Conservation (phyloP, 2,329 filamentous ascomycete genomes). For the Dactylella cylindrospora region DNA sequence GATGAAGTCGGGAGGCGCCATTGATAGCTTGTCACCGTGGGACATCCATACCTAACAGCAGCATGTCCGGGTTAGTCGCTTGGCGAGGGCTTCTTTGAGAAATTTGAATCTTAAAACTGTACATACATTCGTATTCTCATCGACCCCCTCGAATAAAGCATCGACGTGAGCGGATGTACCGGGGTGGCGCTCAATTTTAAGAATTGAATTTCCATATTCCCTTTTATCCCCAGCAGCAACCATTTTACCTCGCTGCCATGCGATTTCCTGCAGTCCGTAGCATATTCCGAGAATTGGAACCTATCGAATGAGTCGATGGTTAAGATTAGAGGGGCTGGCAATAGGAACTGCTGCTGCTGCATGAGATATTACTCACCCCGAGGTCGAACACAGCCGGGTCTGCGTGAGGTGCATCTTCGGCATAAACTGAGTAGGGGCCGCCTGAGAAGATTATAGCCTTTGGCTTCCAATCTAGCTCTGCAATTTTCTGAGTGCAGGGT, state of each 20-base stretch:
- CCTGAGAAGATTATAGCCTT: slow-evolving; percentile 79
- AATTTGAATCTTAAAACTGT: neutral
- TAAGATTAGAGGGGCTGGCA: neutral
- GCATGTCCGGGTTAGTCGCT: slow-evolving; percentile 45
- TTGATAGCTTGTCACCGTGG: slow-evolving; percentile 80
- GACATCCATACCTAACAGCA: slow-evolving; percentile 69
- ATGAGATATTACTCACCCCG: slow-evolving; percentile 55
- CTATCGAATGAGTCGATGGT: slow-evolving; percentile 22
- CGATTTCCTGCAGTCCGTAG: slow-evolving; percentile 71
- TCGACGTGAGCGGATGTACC: slow-evolving; percentile 67
- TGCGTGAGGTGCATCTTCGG: slow-evolving; percentile 72
- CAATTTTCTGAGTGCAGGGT: slow-evolving; percentile 78
- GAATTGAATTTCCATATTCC: slow-evolving; percentile 70
- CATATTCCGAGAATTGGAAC: slow-evolving; percentile 62
- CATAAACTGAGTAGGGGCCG: slow-evolving; percentile 77
- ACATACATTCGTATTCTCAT: slow-evolving; percentile 62
- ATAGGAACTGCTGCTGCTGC: neutral
- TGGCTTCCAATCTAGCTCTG: slow-evolving; percentile 75
- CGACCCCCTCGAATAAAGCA: slow-evolving; percentile 74
- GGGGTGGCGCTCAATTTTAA: slow-evolving; percentile 63
- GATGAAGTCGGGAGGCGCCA: slow-evolving; percentile 71
- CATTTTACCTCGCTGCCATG: slow-evolving; percentile 65
- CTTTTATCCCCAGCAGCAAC: slow-evolving; percentile 68
- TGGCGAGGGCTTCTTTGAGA: neutral
- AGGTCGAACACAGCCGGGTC: slow-evolving; percentile 81